These are phyloP conservation scores for Stachybotrys echinatus DNA, from an alignment of 2,329 filamentous ascomycete genomes.

Conservation along the genomic window DNA sequence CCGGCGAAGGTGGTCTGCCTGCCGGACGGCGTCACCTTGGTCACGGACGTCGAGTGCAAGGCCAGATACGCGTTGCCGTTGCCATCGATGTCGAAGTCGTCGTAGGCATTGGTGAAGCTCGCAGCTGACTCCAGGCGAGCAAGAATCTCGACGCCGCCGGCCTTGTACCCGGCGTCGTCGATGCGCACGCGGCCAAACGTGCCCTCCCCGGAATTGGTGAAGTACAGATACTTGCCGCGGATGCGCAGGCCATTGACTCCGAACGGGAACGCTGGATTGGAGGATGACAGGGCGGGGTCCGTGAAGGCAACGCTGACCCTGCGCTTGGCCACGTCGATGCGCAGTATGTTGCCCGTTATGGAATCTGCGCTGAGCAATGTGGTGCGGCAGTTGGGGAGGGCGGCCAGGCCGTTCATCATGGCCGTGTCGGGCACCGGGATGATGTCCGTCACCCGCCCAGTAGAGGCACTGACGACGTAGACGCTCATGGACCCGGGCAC, in stretches of 20 bases:
- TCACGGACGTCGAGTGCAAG: background rate
- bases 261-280: conserved; percentile 3
- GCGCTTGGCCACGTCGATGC: background rate
- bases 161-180: conserved; percentile 7
- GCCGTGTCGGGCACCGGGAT: background rate
- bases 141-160: conserved; percentile 12
- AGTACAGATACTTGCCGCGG: conserved; percentile 10
- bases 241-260: conserved; percentile 14
- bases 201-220: conserved; percentile 8
- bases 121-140: conserved; percentile 7
- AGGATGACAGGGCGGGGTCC: conserved; percentile 8
- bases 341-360: background rate
- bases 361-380: background rate
- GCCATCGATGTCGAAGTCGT: conserved; percentile 14
- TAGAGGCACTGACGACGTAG: background rate
- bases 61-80: conserved; percentile 12
- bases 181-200: conserved; percentile 11
- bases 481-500: background rate
- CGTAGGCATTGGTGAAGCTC: conserved; percentile 8
- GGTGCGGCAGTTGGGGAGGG: background rate
- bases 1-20: background rate
- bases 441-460: background rate
- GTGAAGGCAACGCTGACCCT: conserved; percentile 4
- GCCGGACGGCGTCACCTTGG: background rate
- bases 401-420: background rate